A percentile compares a stretch with the other conserved stretches of the same genome.
phyloP scores from a whole-genome alignment of 2,329 filamentous ascomycete species.

The Penicillium expansum region DNA sequence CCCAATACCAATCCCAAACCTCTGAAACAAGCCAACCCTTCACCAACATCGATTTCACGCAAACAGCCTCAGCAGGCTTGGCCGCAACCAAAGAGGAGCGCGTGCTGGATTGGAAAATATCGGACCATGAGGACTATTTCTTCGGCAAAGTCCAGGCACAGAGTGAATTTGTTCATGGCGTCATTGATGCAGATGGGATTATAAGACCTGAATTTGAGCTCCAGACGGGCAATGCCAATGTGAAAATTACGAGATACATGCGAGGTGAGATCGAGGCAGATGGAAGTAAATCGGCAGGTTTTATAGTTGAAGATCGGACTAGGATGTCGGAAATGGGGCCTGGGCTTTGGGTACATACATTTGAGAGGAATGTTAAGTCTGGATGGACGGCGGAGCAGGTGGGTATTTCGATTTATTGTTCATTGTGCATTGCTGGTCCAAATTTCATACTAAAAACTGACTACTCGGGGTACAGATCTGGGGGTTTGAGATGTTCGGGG shows the following conservation, averaged over 20 bases:
- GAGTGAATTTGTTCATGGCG: not conserved
- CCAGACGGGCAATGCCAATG: not conserved
- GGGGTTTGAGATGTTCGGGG: conserved; percentile 4
- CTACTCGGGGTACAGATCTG: not conserved
- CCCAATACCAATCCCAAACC: not conserved
- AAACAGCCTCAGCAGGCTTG: not conserved
- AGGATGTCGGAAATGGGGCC: not conserved
- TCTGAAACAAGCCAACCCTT: not conserved
- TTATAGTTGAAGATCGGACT: not conserved
- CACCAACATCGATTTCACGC: not conserved
- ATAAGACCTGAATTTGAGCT: not conserved
- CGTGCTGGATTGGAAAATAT: not conserved
- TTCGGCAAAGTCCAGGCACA: not conserved
- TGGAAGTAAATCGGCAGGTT: not conserved
- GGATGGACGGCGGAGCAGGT: conserved; percentile 6
- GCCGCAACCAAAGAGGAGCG: not conserved
- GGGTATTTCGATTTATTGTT: not conserved
- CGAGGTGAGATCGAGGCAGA: not conserved
- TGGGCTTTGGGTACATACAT: conserved; percentile 6
- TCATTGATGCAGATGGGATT: not conserved
- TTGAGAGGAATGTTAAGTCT: not conserved
- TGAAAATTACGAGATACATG: not conserved
- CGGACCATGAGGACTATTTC: conserved; percentile 2
- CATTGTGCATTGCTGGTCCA: not conserved
- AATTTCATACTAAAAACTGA: not conserved